Percentiles rank a stretch among this genome's conserved stretches.
These are phyloP conservation scores for Leishmania braziliensis DNA, from an alignment of 208 protist genomes.

Conservation along the genomic window DNA sequence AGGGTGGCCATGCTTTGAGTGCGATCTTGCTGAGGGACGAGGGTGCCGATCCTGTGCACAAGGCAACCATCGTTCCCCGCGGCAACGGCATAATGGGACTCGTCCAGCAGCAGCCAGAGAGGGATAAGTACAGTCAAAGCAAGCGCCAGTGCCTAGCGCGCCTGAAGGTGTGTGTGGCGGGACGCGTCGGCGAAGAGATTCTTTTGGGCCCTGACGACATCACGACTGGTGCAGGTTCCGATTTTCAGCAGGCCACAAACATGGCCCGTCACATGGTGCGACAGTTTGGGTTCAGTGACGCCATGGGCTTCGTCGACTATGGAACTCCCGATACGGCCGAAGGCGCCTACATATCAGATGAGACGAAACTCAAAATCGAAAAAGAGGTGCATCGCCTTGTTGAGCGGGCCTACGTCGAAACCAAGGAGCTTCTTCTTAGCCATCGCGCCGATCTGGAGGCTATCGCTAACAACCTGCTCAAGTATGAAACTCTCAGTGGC, in stretches of 20 bases:
- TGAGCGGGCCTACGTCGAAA: conserved; percentile 72
- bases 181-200: conserved; percentile 96
- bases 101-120: conserved; percentile 87
- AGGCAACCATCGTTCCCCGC: conserved; percentile 92
- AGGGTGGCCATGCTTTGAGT: conserved; percentile 84
- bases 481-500: conserved; percentile 85
- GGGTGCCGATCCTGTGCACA: conserved; percentile 89
- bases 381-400: conserved; percentile 74
- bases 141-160: conserved; percentile 84
- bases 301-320: conserved; percentile 89
- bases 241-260: conserved; percentile 92
- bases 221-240: conserved; percentile 91
- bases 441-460: conserved; percentile 72
- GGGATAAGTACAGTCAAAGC: conserved; percentile 88
- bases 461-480: conserved; percentile 83
- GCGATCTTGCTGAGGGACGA: conserved; percentile 81
- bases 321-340: conserved; percentile 69
- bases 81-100: conserved; percentile 92
- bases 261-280: conserved; percentile 91
- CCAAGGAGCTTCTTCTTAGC: conserved; percentile 63
- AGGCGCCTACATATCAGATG: conserved; percentile 91
- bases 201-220: conserved; percentile 94
- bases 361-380: conserved; percentile 90
- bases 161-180: conserved; percentile 87
- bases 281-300: conserved; percentile 90